These are phyloP conservation scores for Botrytis elliptica DNA, from an alignment of 2,329 filamentous ascomycete species.

Conservation along the genomic window DNA sequence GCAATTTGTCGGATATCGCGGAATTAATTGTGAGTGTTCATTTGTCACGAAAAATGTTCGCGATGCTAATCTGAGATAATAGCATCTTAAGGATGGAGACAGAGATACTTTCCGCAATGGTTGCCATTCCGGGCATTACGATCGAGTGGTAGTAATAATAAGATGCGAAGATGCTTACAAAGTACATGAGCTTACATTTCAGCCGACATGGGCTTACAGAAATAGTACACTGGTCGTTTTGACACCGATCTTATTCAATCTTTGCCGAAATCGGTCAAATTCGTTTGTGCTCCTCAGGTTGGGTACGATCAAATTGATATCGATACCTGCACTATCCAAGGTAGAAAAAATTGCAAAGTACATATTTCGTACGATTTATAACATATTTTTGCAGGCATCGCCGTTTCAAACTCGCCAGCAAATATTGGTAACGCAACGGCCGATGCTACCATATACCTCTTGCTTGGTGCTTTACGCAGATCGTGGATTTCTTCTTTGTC, in stretches of 20 bases:
- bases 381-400: constrained; percentile 48
- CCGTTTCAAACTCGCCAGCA: constrained; percentile 73
- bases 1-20: neutral
- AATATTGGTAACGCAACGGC: constrained; percentile 80
- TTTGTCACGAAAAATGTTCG: neutral
- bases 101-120: neutral
- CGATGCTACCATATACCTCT: constrained; percentile 74
- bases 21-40: neutral
- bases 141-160: neutral
- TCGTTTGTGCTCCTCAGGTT: constrained; percentile 64
- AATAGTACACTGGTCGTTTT: constrained; percentile 52
- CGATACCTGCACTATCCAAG: constrained; percentile 57
- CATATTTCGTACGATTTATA: neutral
- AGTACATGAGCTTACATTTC: neutral
- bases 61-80: neutral
- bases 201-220: too few relatives aligned
- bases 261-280: constrained; percentile 52
- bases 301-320: constrained; percentile 83
- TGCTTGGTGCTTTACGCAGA: constrained; percentile 74
- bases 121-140: neutral
- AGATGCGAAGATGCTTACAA: neutral
- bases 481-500: constrained; percentile 54
- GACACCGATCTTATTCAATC: constrained; percentile 65
- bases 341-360: neutral
- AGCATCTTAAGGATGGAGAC: neutral